Base-by-base conservation (phyloP, 139 green algal genomes). In the Chlamydomonas incerta region DNA sequence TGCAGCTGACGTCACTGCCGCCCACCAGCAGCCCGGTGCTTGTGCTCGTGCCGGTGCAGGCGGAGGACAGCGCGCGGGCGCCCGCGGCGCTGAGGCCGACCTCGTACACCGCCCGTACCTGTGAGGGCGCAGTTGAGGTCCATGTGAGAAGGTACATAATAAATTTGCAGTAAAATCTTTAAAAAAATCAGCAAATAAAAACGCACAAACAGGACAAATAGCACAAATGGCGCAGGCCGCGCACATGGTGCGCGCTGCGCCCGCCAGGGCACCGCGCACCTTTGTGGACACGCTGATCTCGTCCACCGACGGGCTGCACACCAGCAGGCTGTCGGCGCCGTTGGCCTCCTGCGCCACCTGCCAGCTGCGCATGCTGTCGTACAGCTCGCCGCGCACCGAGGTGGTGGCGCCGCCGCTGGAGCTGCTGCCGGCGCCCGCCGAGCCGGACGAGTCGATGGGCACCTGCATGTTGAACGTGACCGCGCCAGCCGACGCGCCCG, bases 51-150 rank as follows among this genome's bases (percentile, higher is more conserved):
- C 41, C 41, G 55, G 8, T 81, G 73, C 73, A 81, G 8, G 37
- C 63, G 1, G 77, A n/a, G 8, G 63, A 65, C 11, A 46, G 50
- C 10, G 41, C 29, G 10, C 15, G 5, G 10, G n/a, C 77, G 46
- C 77, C 77, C 34, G 41, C 41, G 15, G 63, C 77, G 29, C 18
- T 74, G 34, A 83, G 77, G 28, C 63, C 23, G 17, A 83, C 77
- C n/a, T 74, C 46, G 63, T 83, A 83, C 46, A 34, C 28, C 31
- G 63, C 77, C n/a, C 10, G 41, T 28, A 83, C 77, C 77, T 83
- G 63, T 23, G 29, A 34, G 0, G 46, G 46, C 28, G 57, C 46
- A 34, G 70, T n/a, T n/a, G n/a, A n/a, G n/a, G n/a, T n/a, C n/a
- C n/a, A n/a, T n/a, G n/a, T n/a, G n/a, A n/a, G n/a, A n/a, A n/a